phyloP scores from a whole-genome alignment of 176 grass and related monocot genomes.

The Tillandsia fasciculata region DNA sequence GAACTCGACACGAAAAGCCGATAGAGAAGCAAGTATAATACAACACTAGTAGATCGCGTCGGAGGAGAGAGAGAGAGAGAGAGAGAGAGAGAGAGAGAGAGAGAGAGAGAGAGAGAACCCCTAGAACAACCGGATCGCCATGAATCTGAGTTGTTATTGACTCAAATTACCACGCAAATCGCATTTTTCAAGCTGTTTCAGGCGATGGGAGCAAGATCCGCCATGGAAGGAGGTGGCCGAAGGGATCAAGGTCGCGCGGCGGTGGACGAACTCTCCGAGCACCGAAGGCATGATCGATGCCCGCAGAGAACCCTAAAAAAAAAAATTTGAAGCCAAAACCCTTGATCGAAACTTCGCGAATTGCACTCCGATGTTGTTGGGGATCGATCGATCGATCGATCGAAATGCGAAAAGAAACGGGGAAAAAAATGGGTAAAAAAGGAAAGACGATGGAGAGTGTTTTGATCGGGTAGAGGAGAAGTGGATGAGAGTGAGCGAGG shows the following conservation, averaged over 20 bases:
- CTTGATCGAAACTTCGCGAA: neutral
- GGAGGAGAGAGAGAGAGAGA: neutral
- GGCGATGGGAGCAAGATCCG: slow-evolving; percentile 46
- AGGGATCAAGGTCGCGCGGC: slow-evolving; percentile 15
- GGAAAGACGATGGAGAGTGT: no score
- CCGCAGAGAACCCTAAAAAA: neutral
- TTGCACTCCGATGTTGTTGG: no score
- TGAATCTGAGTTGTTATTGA: slow-evolving; percentile 1
- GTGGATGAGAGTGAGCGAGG: no score
- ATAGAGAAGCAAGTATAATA: neutral
- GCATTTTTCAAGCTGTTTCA: slow-evolving; percentile 33
- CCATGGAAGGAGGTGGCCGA: slow-evolving; percentile 16
- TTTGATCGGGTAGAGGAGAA: no score
- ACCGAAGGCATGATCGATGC: slow-evolving; percentile 33
- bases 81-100: neutral
- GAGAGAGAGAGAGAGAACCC: neutral
- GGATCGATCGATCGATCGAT: no score
- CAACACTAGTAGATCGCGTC: neutral
- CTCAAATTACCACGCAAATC: slow-evolving; percentile 22
- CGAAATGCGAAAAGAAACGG: no score
- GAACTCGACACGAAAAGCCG: neutral
- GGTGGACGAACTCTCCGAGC: slow-evolving; percentile 30
- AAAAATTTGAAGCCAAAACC: neutral
- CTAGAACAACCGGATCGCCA: neutral
- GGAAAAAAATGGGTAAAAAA: no score